Evolutionary conservation across 2,329 filamentous ascomycete species (phyloP), one percentile per base, ranked within the genome.

Genomic region (Lecanoromycetidae sp.): DNA sequence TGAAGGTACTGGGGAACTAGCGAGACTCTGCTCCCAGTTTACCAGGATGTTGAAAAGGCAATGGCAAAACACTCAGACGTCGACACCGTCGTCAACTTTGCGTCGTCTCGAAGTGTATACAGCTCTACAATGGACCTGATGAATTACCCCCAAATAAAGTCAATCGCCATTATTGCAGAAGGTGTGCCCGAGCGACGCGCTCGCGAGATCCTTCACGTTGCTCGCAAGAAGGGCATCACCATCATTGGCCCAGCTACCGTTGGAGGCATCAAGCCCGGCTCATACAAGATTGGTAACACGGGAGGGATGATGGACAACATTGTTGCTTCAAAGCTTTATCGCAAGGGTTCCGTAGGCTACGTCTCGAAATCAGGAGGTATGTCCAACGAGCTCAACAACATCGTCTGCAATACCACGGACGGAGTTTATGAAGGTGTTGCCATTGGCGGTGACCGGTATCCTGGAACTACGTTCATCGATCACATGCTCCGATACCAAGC

Each of bases 241-340:
- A 98, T 98, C 68, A 95, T 98, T 64, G 91, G 91, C 56, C 91
- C 91, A 56, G 91, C 91, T 60, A 98, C 91, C 48, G 91, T 98
- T 54, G 91, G 91, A 79, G 91, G 91, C 63, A 96, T 98, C 75
- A 98, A 96, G 80, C 91, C 91, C 54, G 91, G 91, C 68, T 86
- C 85, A 67, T 98, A 90, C 84, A 98, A 96, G 80, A 98, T 98
- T 57, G 91, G 91, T 68, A 98, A 98, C 79, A 98, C 91, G 61
- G 91, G 91, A 79, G 91, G 91, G 71, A 98, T 98, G 91, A 98
- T 98, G 91, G 91, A 98, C 79, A 98, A 98, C 80, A 98, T 98
- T 62, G 91, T 98, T 56, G 87, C 91, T 59, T 96, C 91, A 67
- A 98, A 98, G 82, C 86, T 98, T 53, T 98, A 98, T 82, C 90